Conservation (phyloP, 2,329 filamentous ascomycete species). For the Fusarium sambucinum region DNA sequence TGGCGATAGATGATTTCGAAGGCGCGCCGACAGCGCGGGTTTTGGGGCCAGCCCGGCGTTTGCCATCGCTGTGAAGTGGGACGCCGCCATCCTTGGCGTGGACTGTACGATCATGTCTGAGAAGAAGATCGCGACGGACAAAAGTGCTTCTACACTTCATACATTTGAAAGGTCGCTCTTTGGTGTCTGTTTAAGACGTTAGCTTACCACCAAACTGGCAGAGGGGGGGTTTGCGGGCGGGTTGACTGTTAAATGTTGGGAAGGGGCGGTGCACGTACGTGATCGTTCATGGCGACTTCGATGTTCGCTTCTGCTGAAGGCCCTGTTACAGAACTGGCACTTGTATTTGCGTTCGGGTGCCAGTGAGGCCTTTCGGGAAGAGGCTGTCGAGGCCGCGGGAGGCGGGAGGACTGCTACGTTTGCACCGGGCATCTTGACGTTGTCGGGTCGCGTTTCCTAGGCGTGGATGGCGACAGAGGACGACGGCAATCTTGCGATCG, state of each 20-base stretch:
- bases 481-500: constrained; percentile 46
- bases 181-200: constrained; percentile 77
- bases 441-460: constrained; percentile 51
- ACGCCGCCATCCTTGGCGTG: constrained; percentile 98
- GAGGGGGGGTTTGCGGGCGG: constrained; percentile 23
- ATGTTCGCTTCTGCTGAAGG: constrained; percentile 97
- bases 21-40: constrained; percentile 72
- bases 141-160: constrained; percentile 98
- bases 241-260: constrained; percentile 13
- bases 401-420: constrained; percentile 74
- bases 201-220: constrained; percentile 36
- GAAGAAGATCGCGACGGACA: constrained; percentile 93
- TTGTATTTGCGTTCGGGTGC: constrained; percentile 99
- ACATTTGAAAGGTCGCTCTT: constrained; percentile 98
- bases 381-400: constrained; percentile 75
- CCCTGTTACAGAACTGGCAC: constrained; percentile 97
- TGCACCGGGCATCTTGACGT: constrained; percentile 75
- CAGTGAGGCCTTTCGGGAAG: constrained; percentile 79
- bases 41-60: constrained; percentile 82
- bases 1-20: constrained; percentile 79
- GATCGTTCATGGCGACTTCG: constrained; percentile 96
- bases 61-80: constrained; percentile 92
- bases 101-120: constrained; percentile 97
- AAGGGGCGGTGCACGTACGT: constrained; percentile 78
- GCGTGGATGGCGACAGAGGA: constrained; percentile 40